Evolutionary conservation across 495 filamentous ascomycete species (phyloP).

Genomic region (Echria macrotheca): DNA sequence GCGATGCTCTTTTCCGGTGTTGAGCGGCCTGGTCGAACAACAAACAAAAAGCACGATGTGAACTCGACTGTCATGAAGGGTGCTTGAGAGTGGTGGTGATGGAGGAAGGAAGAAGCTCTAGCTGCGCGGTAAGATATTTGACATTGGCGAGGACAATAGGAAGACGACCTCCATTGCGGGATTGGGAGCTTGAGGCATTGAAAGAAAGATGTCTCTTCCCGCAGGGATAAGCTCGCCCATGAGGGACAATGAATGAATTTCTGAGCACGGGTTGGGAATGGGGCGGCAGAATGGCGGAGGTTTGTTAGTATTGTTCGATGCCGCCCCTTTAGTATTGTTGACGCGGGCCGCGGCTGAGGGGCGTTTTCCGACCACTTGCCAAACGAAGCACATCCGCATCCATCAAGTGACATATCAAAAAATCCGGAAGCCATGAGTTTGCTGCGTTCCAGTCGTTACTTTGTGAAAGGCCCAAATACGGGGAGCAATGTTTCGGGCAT

Average conservation of each 20-base stretch:
- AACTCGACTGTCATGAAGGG: too few relatives aligned
- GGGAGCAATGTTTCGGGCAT: too few relatives aligned
- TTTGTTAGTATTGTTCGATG: slow-evolving; percentile 5
- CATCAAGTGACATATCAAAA: not conserved
- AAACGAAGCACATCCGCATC: not conserved
- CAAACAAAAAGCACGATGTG: too few relatives aligned
- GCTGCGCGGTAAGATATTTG: not conserved
- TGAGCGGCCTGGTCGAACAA: too few relatives aligned
- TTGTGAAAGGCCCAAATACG: too few relatives aligned
- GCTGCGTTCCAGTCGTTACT: too few relatives aligned
- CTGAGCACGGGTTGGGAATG: not conserved
- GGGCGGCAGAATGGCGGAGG: not conserved
- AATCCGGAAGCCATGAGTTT: too few relatives aligned
- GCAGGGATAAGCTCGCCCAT: too few relatives aligned
- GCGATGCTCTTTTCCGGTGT: not conserved
- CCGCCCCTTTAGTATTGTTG: slow-evolving; percentile 5
- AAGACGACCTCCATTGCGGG: not conserved
- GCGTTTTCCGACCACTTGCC: not conserved
- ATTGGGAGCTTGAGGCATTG: not conserved
- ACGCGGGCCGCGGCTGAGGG: not conserved
- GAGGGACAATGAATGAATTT: not conserved
- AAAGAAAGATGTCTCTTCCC: not conserved
- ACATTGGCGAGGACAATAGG: not conserved
- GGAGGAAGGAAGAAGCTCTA: not conserved
- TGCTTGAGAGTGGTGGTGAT: not conserved